Percentiles rank a stretch among this genome's conserved stretches.
phyloP scores from a whole-genome alignment of 106 monocot genomes.

The Allium sativum region DNA sequence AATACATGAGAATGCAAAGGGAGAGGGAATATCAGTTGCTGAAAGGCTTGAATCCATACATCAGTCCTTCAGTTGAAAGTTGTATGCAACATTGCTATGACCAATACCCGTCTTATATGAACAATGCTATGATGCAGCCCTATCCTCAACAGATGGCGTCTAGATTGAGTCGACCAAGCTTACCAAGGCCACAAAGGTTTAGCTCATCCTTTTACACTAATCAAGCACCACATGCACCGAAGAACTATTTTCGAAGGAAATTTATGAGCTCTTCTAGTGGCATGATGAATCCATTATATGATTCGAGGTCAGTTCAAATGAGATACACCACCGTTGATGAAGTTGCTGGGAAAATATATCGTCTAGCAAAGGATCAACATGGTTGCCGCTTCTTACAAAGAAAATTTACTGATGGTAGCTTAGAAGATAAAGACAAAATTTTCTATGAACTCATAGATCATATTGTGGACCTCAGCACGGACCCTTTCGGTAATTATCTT shows the following conservation, averaged over 20 bases:
- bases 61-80: no score
- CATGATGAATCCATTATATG: not conserved
- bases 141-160: constrained; percentile 16
- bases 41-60: no score
- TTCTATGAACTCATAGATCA: constrained; percentile 38
- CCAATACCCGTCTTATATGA: not conserved
- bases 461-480: constrained; percentile 45
- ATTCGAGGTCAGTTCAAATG: constrained; percentile 6
- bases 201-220: constrained; percentile 1
- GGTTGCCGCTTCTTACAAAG: constrained; percentile 51
- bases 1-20: no score
- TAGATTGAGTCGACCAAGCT: constrained; percentile 11
- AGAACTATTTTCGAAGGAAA: not conserved
- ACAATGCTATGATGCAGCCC: constrained; percentile 8
- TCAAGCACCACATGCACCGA: constrained; percentile 1
- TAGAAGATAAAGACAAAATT: constrained; percentile 34
- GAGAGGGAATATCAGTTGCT: no score
- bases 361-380: constrained; percentile 45
- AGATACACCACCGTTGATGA: constrained; percentile 27
- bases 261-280: constrained; percentile 10
- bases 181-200: constrained; percentile 6
- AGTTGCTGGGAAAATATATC: constrained; percentile 21
- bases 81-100: no score
- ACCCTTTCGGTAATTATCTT: constrained; percentile 54
- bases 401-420: constrained; percentile 28